Conservation (phyloP, 1,139 yeast genomes). For the Kodamaea alishanica region DNA sequence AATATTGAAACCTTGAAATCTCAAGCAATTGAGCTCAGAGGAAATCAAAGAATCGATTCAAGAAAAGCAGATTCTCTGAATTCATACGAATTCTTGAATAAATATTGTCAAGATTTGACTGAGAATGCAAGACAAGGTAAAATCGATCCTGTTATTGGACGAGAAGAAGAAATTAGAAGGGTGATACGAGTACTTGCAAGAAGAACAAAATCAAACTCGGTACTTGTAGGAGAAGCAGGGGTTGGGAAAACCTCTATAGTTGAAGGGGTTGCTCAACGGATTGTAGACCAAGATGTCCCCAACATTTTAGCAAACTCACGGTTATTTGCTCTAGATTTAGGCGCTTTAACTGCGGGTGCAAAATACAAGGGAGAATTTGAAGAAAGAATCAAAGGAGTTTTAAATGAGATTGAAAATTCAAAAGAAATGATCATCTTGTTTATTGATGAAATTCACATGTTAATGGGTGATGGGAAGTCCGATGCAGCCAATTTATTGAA, state of each 20-base stretch:
- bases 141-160: conserved; percentile 96
- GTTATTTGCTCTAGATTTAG: conserved; percentile 84
- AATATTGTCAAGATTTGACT: conserved; percentile 91
- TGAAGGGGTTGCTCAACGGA: conserved; percentile 98
- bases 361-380: conserved; percentile 98
- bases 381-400: conserved; percentile 94
- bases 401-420: conserved; percentile 88
- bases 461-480: conserved; percentile 94
- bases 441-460: conserved; percentile 96
- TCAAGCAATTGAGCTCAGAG: conserved; percentile 83
- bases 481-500: conserved; percentile 96
- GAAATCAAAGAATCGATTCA: conserved; percentile 87
- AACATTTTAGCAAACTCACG: conserved; percentile 75
- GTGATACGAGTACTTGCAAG: conserved; percentile 92
- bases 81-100: conserved; percentile 75
- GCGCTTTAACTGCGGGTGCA: conserved; percentile 97
- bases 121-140: conserved; percentile 91
- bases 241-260: conserved; percentile 98
- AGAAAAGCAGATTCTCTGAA: conserved; percentile 90
- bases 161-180: conserved; percentile 96
- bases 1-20: conserved; percentile 70
- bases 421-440: conserved; percentile 82
- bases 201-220: conserved; percentile 94
- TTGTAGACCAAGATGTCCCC: conserved; percentile 94
- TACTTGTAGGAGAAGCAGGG: conserved; percentile 98